Conservation (phyloP, 2,329 filamentous ascomycete species). For the Penicillium sp. region DNA sequence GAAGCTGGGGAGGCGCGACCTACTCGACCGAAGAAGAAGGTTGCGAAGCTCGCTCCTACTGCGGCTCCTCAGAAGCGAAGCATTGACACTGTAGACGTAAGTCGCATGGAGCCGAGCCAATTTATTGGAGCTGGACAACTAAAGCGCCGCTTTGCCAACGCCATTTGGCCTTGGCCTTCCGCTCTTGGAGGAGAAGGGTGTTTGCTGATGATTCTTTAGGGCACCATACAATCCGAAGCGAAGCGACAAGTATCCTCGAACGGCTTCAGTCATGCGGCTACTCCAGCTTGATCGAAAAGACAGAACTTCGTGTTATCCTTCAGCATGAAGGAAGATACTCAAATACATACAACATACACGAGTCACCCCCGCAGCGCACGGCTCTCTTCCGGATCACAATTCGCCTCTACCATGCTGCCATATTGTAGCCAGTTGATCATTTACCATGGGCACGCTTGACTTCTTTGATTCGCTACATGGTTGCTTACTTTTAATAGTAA, state of each 20-base stretch:
- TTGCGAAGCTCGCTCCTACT: constrained; percentile 33
- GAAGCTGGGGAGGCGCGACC: constrained; percentile 70
- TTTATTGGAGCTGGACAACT: constrained; percentile 22
- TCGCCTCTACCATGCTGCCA: constrained; percentile 7
- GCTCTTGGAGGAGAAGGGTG: constrained; percentile 15
- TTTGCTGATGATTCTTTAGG: constrained; percentile 27
- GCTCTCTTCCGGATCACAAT: constrained; percentile 25
- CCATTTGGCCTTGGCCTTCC: constrained; percentile 18
- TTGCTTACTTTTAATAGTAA: constrained; percentile 22
- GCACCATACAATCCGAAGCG: constrained; percentile 24
- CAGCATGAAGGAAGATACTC: constrained; percentile 2
- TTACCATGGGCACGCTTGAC: neutral
- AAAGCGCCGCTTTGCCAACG: constrained; percentile 16
- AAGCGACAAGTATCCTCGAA: constrained; percentile 34
- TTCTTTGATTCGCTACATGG: constrained; percentile 10
- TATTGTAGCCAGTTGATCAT: constrained; percentile 1
- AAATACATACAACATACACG: neutral
- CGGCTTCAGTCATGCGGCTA: constrained; percentile 24
- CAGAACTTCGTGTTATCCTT: neutral
- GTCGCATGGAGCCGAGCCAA: constrained; percentile 25
- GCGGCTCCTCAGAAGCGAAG: constrained; percentile 35
- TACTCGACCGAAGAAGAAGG: constrained; percentile 53
- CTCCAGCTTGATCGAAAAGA: constrained; percentile 27
- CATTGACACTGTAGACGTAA: constrained; percentile 42
- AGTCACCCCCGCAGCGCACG: constrained; percentile 19